Evolutionary conservation across 78 protist genomes (phyloP), one percentile per base, ranked within the genome.

Genomic region (Bodo saltans): DNA sequence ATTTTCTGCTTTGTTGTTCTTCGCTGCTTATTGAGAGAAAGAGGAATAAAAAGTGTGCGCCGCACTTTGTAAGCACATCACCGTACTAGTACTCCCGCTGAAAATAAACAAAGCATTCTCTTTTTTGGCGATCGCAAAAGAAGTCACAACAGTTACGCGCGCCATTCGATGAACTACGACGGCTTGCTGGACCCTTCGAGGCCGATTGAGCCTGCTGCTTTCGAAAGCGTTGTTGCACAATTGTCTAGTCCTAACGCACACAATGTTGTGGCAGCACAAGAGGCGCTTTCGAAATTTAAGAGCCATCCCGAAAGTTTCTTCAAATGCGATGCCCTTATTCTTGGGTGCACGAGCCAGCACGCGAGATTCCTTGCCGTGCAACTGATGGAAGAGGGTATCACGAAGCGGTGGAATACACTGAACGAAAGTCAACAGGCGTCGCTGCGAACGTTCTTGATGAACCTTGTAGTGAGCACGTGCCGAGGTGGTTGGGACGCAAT

Each of bases 291-390:
- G 42, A 84, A 92, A 69, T 91, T 96, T 60, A 73, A 87, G 74
- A 93, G 89, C 40, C 92, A 92, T 34, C 92, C 95, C 0, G 93
- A 96, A 1, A 79, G 97, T 0, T 98, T 99, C 99, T 87, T 81
- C 32, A 81, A 90, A 0, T 97, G 89, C n/a, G 95, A 89, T 68
- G 0, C 33, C 0, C 95, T 98, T 68, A 71, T 98, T 1, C 90
- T 89, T 69, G 2, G 68, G 27, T 78, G 97, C 0, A 23, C 8
- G 35, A 0, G 1, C 32, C 33, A 40, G 3, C n/a, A 69, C 25
- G 90, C 98, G 72, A 92, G 91, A 68, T 94, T 60, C 81, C 11
- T 83, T 37, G 94, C 95, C 1, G 88, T 94, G 23, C 86, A 90
- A 26, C 88, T 92, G 26, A 83, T 98, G 30, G 96, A 95, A 21